Conservation (phyloP, 495 filamentous ascomycete genomes). For the Letharia columbiana region DNA sequence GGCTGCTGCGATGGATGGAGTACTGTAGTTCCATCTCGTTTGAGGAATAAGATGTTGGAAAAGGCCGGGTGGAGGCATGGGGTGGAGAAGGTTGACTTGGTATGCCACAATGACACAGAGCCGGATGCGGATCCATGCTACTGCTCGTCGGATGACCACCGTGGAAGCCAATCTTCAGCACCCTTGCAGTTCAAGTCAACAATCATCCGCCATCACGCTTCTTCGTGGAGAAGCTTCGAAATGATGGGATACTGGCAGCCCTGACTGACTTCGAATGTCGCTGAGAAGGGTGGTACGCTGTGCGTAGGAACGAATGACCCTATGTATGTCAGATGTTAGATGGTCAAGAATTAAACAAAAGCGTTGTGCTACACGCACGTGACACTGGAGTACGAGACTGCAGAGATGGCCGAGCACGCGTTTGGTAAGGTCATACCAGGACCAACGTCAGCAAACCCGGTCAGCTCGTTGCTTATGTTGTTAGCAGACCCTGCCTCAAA, state of each 20-base stretch:
- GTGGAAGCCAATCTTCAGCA: background rate
- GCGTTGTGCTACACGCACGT: background rate
- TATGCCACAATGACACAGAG: background rate
- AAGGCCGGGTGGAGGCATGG: background rate
- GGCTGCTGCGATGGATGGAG: background rate
- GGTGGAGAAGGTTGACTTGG: background rate
- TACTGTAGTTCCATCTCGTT: background rate
- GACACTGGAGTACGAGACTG: background rate
- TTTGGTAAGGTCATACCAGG: background rate
- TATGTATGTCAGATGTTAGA: background rate
- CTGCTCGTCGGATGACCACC: background rate
- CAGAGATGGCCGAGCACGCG: background rate
- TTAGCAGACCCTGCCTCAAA: background rate
- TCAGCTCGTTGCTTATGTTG: background rate
- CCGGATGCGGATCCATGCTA: background rate
- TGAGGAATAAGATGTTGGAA: background rate
- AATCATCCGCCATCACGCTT: background rate
- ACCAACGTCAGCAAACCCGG: background rate
- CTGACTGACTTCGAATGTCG: background rate
- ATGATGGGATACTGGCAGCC: background rate
- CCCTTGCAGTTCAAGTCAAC: background rate
- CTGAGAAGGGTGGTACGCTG: background rate
- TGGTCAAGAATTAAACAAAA: background rate
- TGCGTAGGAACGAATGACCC: background rate
- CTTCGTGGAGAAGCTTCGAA: background rate